These are phyloP conservation scores for Albugo candida DNA, from an alignment of 352 stramenopile species.

Conservation along the genomic window DNA sequence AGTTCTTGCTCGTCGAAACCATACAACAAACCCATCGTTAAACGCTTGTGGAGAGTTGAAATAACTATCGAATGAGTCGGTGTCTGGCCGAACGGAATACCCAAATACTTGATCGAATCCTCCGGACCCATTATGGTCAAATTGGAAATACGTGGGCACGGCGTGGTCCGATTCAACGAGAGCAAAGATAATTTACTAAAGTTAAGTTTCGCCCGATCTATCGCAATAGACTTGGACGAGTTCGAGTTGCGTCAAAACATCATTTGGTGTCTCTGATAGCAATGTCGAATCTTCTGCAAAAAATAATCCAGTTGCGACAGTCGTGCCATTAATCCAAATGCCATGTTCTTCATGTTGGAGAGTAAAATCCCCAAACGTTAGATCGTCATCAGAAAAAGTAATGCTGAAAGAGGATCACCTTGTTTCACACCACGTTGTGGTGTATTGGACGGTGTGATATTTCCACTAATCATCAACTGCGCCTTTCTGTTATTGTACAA, in stretches of 20 bases:
- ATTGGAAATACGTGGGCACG: background rate
- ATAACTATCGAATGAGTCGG: no score
- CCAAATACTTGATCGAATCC: slow-evolving; percentile 6
- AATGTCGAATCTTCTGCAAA: slow-evolving; percentile 1
- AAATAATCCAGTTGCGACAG: background rate
- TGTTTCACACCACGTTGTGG: slow-evolving; percentile 2
- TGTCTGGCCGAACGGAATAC: slow-evolving; percentile 3
- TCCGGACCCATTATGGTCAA: background rate
- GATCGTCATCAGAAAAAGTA: background rate
- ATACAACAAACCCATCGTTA: no score
- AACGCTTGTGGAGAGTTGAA: no score
- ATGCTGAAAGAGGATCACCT: background rate
- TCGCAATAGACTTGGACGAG: no score
- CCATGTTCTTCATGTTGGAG: background rate
- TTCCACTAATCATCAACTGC: background rate
- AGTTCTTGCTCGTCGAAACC: no score
- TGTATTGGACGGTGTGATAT: background rate
- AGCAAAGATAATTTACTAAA: slow-evolving; percentile 4
- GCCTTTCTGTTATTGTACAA: background rate
- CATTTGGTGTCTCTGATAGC: no score
- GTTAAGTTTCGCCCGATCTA: slow-evolving; percentile 5
- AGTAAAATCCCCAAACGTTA: background rate
- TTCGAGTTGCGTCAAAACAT: no score
- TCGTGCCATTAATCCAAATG: background rate
- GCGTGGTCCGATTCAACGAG: background rate